Base-by-base conservation (phyloP, 75 land plant species). In the Cryptomeria japonica region DNA sequence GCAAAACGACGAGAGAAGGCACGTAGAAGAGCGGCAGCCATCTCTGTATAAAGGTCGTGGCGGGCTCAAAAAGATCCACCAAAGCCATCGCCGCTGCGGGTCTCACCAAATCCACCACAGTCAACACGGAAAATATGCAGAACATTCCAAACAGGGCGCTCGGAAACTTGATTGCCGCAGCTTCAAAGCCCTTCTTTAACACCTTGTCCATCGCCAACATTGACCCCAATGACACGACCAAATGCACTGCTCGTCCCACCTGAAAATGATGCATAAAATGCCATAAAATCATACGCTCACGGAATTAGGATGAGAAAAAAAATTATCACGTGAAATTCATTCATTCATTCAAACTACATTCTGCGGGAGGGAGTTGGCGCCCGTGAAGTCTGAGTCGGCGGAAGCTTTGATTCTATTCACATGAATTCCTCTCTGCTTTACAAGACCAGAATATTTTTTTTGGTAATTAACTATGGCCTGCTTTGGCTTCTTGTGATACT, bases 71-170 rank as follows among this genome's bases (percentile, higher is more conserved):
- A 88, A 98, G 97, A 83, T 87, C 84, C 89, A 94, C 89, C 87
- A 96, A 83, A 12, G 89, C 73, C 31, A 83, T 83, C 0, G 96
- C 99, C 7, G 95, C 95, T 16, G 89, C 90, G 0, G 94, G 93
- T 22, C 88, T 91, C 58, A 91, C 41, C 42, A 79, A 39, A 89
- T 96, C 99, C 73, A 95, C 84, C 39, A 90, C 85, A 61, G 90
- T 46, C 85, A 98, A 44, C 80, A 96, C 86, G 6, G 94, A 88
- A 88, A 98, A 98, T 36, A 98, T 90, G 82, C 96, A 94, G 82
- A 98, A 96, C 99, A 98, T 98, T 73, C 99, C 99, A 91, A 98
- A 98, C 18, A 98, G 86, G 0, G 99, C 95, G 88, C 99, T 98
- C 2, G 99, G 99, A 86, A 98, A 98, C 87, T 95, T 92, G 39